A percentile compares a stretch with the other conserved stretches of the same genome.
These are phyloP conservation scores for Neurospora sp. DNA, from an alignment of 495 filamentous ascomycete genomes.

Conservation along the genomic window DNA sequence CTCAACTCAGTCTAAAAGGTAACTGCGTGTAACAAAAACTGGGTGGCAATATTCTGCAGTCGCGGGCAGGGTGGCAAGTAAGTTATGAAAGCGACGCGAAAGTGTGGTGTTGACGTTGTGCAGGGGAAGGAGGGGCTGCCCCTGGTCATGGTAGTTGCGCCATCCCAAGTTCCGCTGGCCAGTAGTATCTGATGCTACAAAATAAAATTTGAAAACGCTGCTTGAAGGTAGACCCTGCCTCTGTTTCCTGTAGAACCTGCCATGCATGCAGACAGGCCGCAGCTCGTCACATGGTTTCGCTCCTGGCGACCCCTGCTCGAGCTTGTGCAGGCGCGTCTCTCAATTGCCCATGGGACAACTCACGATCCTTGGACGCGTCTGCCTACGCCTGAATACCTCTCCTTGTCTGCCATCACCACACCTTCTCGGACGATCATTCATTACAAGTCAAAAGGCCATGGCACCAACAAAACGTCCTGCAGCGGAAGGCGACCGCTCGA, in stretches of 20 bases:
- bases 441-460: not conserved
- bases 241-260: not conserved
- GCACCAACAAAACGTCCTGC: conserved; percentile 2
- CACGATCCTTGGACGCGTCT: not conserved
- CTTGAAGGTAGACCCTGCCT: not conserved
- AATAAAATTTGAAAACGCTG: too few relatives aligned
- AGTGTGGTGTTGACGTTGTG: not conserved
- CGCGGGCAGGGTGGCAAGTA: not conserved
- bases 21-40: not conserved
- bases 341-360: not conserved
- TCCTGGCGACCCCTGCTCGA: not conserved
- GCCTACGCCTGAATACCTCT: not conserved
- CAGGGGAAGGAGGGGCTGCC: not conserved
- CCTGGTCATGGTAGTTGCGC: not conserved
- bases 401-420: not conserved
- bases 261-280: not conserved
- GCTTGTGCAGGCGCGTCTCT: not conserved
- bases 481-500: conserved; percentile 15
- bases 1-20: not conserved
- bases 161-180: not conserved
- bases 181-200: too few relatives aligned
- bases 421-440: not conserved
- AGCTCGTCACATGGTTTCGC: conserved; percentile 13
- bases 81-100: not conserved
- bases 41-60: not conserved